Evolutionary conservation across 495 filamentous ascomycete species (phyloP), one percentile per base, ranked within the genome.

Genomic region (Terfezia claveryi): DNA sequence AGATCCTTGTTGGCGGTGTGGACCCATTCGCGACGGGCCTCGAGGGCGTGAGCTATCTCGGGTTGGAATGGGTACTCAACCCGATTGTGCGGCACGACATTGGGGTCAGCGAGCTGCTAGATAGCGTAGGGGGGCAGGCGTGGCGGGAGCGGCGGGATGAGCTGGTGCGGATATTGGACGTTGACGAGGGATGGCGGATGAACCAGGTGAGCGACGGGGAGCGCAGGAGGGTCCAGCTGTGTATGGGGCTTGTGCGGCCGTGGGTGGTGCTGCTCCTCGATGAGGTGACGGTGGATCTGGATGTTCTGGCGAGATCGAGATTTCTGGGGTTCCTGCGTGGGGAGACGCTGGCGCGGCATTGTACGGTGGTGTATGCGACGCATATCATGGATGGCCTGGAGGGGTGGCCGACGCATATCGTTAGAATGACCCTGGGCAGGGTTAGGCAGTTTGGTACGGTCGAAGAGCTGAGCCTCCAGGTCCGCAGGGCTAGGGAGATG

Each of bases 11-110:
- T 46, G 80, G 75, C 37, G 85, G 83, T 53, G 76, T 83, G 36
- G 92, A 96, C 70, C 91, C 91, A 8, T 96, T 99, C 76, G 82
- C 81, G 61, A 75, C 84, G 23, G 77, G 79, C 10, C 74, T 94
- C 0, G 83, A 92, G 68, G 91, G 88, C 50, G 89, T 99, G 27
- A 94, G 87, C 51, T 99, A 99, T 67, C 81, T 99, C 7, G 91
- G 91, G 0, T 76, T 92, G 0, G 91, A 99, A 71, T 99, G 92
- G 92, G 92, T 96, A 11, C 78, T 96, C n/a, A 96, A 96, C 71
- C 82, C 80, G 37, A 92, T 95, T 61, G 92, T 96, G 38, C 80
- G 92, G 36, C 91, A 82, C 14, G 91, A 99, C 68, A 94, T 98
- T 57, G 85, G 83, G 44, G 87, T 98, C 3, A 76, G 75, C 3